Evolutionary conservation across 495 filamentous ascomycete genomes (phyloP).

Genomic region (Aspergillus ellipticus): DNA sequence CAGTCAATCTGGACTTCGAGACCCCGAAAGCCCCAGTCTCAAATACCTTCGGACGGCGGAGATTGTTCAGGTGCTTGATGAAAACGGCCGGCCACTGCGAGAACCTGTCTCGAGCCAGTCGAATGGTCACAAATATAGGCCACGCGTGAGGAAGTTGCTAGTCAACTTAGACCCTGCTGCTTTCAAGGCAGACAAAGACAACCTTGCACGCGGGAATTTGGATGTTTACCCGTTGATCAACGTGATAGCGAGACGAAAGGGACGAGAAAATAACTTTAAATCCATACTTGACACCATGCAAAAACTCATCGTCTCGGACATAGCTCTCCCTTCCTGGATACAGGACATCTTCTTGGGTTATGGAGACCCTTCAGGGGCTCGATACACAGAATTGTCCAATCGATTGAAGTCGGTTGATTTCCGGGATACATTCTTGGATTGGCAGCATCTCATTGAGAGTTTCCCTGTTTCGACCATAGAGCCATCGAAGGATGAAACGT

Average conservation of each 20-base stretch:
- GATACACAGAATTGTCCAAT: constrained; percentile 79
- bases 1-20: constrained; percentile 53
- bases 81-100: constrained; percentile 73
- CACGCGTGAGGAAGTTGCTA: constrained; percentile 64
- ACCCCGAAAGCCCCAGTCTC: constrained; percentile 57
- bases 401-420: constrained; percentile 76
- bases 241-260: constrained; percentile 76
- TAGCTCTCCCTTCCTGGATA: constrained; percentile 85
- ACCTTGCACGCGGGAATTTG: constrained; percentile 56
- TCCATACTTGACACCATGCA: constrained; percentile 88
- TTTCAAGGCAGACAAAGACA: constrained; percentile 75
- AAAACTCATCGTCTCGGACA: constrained; percentile 78
- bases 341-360: constrained; percentile 96
- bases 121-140: constrained; percentile 52
- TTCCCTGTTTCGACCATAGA: constrained; percentile 81
- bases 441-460: constrained; percentile 88
- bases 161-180: constrained; percentile 75
- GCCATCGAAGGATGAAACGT: constrained; percentile 61
- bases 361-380: constrained; percentile 84
- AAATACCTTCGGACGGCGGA: constrained; percentile 76
- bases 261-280: constrained; percentile 96
- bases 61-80: constrained; percentile 83
- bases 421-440: constrained; percentile 90
- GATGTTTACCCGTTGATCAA: constrained; percentile 87
- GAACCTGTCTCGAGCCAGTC: constrained; percentile 48